These are phyloP conservation scores for Camellia granthamiana DNA, from an alignment of 148 eudicot species.

Conservation along the genomic window DNA sequence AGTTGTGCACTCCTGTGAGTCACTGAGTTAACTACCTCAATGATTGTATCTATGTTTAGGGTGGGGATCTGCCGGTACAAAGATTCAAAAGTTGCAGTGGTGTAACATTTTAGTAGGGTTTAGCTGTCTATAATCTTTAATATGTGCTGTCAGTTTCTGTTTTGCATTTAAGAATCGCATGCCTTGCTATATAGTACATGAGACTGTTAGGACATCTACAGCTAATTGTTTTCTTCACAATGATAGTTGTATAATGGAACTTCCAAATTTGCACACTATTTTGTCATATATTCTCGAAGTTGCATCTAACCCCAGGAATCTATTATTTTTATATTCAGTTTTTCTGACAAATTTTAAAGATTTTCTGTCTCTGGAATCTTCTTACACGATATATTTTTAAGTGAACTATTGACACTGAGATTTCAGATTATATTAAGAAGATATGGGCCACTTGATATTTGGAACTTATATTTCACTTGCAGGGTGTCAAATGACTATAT, in stretches of 20 bases:
- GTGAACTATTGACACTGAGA: neutral
- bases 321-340: neutral
- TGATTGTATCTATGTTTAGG: neutral
- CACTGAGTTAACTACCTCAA: neutral
- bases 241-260: neutral
- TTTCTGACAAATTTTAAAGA: neutral
- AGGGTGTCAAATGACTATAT: neutral
- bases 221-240: neutral
- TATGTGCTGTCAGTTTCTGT: neutral
- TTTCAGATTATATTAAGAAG: neutral
- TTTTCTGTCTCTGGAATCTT: neutral
- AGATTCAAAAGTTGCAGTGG: neutral
- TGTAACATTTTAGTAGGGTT: neutral
- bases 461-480: neutral
- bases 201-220: neutral
- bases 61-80: neutral
- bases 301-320: neutral
- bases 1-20: neutral
- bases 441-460: neutral
- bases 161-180: neutral
- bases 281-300: neutral
- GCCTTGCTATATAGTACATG: neutral
- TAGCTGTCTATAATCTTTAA: neutral
- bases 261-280: neutral
- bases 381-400: neutral